A percentile compares a stretch with the other conserved stretches of the same genome.
phyloP scores from a whole-genome alignment of 2,329 filamentous ascomycete species.

The Alternaria sp. region DNA sequence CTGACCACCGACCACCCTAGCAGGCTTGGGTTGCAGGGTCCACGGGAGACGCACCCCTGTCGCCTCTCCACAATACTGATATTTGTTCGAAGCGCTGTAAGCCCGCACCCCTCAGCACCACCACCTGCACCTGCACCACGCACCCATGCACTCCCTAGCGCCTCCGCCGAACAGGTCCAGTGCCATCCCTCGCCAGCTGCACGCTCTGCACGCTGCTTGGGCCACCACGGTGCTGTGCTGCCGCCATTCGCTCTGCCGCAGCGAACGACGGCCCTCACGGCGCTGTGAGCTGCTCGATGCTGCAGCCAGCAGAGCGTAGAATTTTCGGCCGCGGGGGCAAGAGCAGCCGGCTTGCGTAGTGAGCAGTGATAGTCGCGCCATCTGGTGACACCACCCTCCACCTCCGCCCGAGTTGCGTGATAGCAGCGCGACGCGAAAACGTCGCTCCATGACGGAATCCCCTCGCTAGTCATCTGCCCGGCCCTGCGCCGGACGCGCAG shows the following conservation, averaged over 20 bases:
- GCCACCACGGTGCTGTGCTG: constrained; percentile 23
- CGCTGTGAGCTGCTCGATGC: constrained; percentile 9
- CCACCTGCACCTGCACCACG: not conserved
- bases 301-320: constrained; percentile 2
- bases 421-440: constrained; percentile 23
- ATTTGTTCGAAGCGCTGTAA: constrained; percentile 15
- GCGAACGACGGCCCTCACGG: not conserved
- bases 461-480: constrained; percentile 41
- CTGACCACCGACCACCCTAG: constrained; percentile 3
- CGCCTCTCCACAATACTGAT: constrained; percentile 22
- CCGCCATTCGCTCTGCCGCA: constrained; percentile 20
- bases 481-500: constrained; percentile 41
- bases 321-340: constrained; percentile 14
- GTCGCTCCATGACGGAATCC: constrained; percentile 29
- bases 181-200: constrained; percentile 12
- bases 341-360: not conserved
- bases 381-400: constrained; percentile 23
- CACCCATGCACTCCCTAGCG: constrained; percentile 10
- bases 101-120: constrained; percentile 29
- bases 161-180: constrained; percentile 30
- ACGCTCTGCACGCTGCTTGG: constrained; percentile 13
- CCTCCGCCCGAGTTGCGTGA: constrained; percentile 3
- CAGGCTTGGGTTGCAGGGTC: constrained; percentile 19
- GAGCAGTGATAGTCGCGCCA: not conserved
- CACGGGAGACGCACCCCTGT: constrained; percentile 16